Evolutionary conservation across 2,329 filamentous ascomycete species (phyloP), one percentile per base, ranked within the genome.

Genomic region (Aureobasidium namibiae): DNA sequence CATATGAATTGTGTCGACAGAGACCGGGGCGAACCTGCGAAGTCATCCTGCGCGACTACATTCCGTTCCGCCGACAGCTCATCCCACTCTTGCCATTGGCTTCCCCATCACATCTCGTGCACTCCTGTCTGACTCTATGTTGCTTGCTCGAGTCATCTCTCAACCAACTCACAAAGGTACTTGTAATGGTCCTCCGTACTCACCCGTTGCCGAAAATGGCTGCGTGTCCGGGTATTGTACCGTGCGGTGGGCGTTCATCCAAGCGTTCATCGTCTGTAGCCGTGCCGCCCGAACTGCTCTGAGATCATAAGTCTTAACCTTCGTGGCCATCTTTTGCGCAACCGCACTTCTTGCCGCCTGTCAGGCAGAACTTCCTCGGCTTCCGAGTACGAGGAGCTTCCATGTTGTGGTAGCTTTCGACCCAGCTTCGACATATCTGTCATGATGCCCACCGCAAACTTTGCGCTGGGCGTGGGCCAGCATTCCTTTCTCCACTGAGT

Each of bases 191-290:
- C n/a, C 16, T 42, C 50, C 50, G 38, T 26, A 21, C 50, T 54
- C 36, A 16, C 11, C 50, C 50, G 38, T 26, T 29, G n/a, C 50
- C 36, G 11, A 31, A 21, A 16, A 42, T 33, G 42, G 36, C 26
- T n/a, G 45, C 34, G 16, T 56, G 14, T 10, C 39, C 39, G 52
- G 26, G n/a, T n/a, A n/a, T n/a, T n/a, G 18, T 45, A 42, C 52
- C 52, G 52, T 21, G 39, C 50, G 52, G 52, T 21, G n/a, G 52
- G 52, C 52, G 52, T 56, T 54, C 50, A 23, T 42, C 9, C 50
- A 16, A 23, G 21, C 24, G 49, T 39, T 39, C 33, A 41, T 53
- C 36, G 34, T 39, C 13, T 26, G 26, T 42, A 31, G 38, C 38
- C 50, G 50, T 42, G 36, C 50, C 50, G 50, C 38, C 21, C 23